These are phyloP conservation scores for Microstegium vimineum DNA, from an alignment of 176 grass and related monocot genomes.

Conservation along the genomic window DNA sequence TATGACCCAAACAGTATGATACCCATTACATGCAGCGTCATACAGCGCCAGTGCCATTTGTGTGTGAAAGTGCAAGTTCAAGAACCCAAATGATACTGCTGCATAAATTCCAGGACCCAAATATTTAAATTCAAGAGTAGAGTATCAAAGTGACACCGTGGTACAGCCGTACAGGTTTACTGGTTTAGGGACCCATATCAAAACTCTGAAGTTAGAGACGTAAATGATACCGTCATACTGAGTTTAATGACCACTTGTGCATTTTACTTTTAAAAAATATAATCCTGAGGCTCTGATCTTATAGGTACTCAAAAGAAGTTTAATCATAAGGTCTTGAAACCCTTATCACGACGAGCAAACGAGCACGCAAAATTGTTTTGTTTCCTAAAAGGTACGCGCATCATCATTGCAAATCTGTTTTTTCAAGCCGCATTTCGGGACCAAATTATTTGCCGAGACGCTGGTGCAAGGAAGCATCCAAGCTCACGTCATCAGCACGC, in stretches of 20 bases:
- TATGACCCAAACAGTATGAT: no score
- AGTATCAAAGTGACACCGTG: background rate
- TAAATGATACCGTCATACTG: background rate
- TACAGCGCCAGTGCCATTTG: no score
- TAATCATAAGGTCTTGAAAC: background rate
- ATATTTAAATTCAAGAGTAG: background rate
- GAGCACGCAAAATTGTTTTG: background rate
- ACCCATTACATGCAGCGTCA: no score
- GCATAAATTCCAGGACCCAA: background rate
- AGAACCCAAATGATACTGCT: background rate
- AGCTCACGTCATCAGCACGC: background rate
- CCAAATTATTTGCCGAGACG: background rate
- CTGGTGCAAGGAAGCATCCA: background rate
- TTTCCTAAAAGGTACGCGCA: background rate
- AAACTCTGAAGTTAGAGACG: background rate
- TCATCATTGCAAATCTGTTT: background rate
- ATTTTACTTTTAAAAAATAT: background rate
- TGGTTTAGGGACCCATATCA: background rate
- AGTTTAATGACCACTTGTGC: background rate
- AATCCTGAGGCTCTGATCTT: background rate
- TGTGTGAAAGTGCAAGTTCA: background rate
- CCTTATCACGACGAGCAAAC: background rate
- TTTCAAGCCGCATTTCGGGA: background rate
- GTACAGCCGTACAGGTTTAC: no score
- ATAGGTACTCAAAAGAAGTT: background rate